Conservation (phyloP, 163 green algal species). For the Chlamydomonas reinhardtii region DNA sequence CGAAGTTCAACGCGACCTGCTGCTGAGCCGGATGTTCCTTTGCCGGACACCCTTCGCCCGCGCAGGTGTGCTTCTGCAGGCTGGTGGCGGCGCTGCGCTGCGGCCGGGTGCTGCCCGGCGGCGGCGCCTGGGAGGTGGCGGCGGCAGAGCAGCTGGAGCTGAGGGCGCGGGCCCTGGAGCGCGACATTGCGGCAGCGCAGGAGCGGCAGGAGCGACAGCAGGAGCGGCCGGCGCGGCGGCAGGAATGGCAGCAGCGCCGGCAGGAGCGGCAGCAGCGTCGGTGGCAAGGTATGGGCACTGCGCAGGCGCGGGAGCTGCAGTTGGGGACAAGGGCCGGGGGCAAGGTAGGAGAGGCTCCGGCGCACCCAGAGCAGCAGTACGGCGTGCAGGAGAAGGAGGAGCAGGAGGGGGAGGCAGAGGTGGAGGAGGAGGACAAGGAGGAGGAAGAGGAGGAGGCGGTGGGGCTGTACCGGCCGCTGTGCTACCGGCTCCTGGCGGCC, state of each 20-base stretch:
- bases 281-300: no score
- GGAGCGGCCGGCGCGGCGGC: background rate
- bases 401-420: background rate
- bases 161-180: background rate
- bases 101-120: conserved; percentile 18
- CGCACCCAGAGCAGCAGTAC: no score
- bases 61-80: conserved; percentile 20
- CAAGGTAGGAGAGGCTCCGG: no score
- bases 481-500: background rate
- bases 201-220: no score
- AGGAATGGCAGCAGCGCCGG: background rate
- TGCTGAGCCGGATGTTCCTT: no score
- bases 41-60: background rate
- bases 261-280: no score
- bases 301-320: no score
- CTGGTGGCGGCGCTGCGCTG: conserved; percentile 15
- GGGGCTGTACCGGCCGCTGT: background rate
- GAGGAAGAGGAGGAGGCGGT: background rate
- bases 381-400: background rate
- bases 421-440: background rate
- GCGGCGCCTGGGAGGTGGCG: conserved; percentile 35
- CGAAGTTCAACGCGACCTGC: no score
- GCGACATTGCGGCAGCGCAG: no score
- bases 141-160: conserved; percentile 3
- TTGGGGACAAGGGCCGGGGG: no score